Evolutionary conservation across 345 rosid genomes (phyloP).

Genomic region (Zanthoxylum bungeanum): DNA sequence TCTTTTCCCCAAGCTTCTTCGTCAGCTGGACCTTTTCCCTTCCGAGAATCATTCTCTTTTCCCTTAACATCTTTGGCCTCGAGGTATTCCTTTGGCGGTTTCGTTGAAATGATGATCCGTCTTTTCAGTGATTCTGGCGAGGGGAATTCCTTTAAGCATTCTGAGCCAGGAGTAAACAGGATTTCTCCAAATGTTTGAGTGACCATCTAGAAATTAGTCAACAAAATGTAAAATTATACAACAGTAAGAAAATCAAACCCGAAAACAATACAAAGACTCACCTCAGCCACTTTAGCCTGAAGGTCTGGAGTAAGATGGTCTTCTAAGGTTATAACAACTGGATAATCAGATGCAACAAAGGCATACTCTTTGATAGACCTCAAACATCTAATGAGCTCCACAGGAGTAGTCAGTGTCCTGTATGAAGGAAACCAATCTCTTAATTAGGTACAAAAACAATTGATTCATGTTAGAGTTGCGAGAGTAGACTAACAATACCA

Average conservation of each 20-base stretch:
- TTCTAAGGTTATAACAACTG: conserved; percentile 90
- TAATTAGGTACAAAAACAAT: background rate
- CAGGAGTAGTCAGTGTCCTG: conserved; percentile 90
- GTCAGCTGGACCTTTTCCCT: conserved; percentile 42
- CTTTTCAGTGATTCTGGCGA: conserved; percentile 68
- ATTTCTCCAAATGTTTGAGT: conserved; percentile 71
- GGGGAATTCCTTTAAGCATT: conserved; percentile 77
- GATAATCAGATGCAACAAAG: conserved; percentile 73
- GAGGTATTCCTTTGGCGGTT: conserved; percentile 89
- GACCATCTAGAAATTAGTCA: conserved; percentile 61
- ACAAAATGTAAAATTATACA: conserved; percentile 15
- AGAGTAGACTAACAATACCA: background rate
- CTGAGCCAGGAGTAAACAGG: conserved; percentile 73
- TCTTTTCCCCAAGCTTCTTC: conserved; percentile 87
- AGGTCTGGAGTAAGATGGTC: conserved; percentile 89
- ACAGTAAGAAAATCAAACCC: conserved; percentile 6
- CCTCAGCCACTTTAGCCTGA: conserved; percentile 89
- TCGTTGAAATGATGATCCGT: conserved; percentile 80
- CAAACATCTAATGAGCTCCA: conserved; percentile 67
- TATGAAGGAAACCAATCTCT: conserved; percentile 16
- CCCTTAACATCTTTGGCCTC: conserved; percentile 41
- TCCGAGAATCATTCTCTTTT: conserved; percentile 36
- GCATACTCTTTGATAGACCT: conserved; percentile 73
- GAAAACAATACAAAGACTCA: conserved; percentile 20
- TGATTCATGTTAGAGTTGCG: background rate